Evolutionary conservation across 2,329 filamentous ascomycete species (phyloP).

Genomic region (Aureobasidium sp.): DNA sequence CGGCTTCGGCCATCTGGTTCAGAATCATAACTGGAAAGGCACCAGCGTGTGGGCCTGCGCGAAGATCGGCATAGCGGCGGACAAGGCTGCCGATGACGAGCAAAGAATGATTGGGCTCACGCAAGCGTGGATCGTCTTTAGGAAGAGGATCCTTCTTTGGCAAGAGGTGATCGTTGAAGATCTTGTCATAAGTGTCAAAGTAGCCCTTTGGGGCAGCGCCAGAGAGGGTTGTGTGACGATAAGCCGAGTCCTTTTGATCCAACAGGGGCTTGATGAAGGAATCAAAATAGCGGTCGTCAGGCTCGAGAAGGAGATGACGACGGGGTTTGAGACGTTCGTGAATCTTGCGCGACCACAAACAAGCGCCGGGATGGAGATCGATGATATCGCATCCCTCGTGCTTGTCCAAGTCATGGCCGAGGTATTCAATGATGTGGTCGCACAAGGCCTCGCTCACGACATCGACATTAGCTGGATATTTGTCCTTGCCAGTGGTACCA

Average conservation of each 20-base stretch:
- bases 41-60: neutral
- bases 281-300: constrained; percentile 49
- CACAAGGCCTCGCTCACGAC: constrained; percentile 38
- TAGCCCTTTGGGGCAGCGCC: constrained; percentile 18
- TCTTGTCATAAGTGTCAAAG: constrained; percentile 36
- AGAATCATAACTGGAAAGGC: constrained; percentile 34
- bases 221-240: constrained; percentile 36
- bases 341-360: constrained; percentile 70
- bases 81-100: constrained; percentile 43
- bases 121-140: constrained; percentile 31
- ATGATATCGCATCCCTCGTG: constrained; percentile 76
- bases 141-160: constrained; percentile 45
- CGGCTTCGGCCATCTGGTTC: constrained; percentile 54
- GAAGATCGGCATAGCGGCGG: constrained; percentile 14
- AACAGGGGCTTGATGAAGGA: constrained; percentile 48
- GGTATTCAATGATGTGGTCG: constrained; percentile 61
- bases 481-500: neutral
- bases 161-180: constrained; percentile 43
- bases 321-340: constrained; percentile 68
- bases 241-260: constrained; percentile 31
- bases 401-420: constrained; percentile 58
- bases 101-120: constrained; percentile 59
- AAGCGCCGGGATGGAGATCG: constrained; percentile 74
- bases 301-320: constrained; percentile 76
- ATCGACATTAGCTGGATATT: constrained; percentile 13